Conservation (phyloP, 805 yeast species). For the Jamesozyma lodderae region DNA sequence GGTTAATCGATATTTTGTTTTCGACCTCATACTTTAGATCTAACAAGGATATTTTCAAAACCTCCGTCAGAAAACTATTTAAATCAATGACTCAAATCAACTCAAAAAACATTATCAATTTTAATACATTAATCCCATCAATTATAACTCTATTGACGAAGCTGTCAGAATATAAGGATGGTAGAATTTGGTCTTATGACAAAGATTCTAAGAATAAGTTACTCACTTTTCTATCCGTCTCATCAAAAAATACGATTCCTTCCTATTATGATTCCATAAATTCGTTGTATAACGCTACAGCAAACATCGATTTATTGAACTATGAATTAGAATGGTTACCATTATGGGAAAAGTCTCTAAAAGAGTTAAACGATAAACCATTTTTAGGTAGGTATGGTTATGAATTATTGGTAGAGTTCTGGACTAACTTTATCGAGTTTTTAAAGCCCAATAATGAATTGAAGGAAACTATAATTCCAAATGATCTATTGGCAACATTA, state of each 20-base stretch:
- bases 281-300: constrained; percentile 14
- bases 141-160: constrained; percentile 40
- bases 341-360: constrained; percentile 25
- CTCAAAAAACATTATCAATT: constrained; percentile 33
- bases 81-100: constrained; percentile 28
- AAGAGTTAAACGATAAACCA: constrained; percentile 23
- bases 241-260: constrained; percentile 46
- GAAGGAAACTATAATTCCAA: constrained; percentile 1
- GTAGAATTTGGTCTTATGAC: constrained; percentile 44
- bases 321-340: constrained; percentile 18
- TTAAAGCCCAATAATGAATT: constrained; percentile 5
- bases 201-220: constrained; percentile 41
- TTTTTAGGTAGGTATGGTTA: constrained; percentile 27
- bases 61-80: constrained; percentile 27
- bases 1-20: constrained; percentile 30
- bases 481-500: constrained; percentile 13
- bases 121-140: constrained; percentile 39
- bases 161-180: constrained; percentile 38
- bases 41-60: constrained; percentile 27
- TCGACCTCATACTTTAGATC: constrained; percentile 11
- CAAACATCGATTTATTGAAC: constrained; percentile 13
- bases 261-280: constrained; percentile 35
- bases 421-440: constrained; percentile 23
- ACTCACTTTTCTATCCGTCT: constrained; percentile 39
- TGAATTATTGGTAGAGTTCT: constrained; percentile 26